Base-by-base conservation (phyloP, 257 asterid species). In the Nicotiana paniculata region DNA sequence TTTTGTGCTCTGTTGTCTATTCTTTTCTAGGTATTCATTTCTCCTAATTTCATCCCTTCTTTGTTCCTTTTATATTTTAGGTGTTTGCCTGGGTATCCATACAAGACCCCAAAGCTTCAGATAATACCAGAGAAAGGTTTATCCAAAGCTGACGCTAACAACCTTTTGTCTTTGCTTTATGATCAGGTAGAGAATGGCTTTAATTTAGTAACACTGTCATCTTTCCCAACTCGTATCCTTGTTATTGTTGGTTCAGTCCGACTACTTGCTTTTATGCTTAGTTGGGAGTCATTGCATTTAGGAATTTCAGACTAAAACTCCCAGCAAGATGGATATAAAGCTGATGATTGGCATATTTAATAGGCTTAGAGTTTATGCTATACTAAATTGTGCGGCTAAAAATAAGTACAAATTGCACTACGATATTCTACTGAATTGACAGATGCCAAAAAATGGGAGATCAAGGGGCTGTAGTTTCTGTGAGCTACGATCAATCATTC, bases 61-160 rank as follows among this genome's bases (percentile, higher is more conserved):
- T 3, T 35, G 53, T 54, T 76, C 65, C 78, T 83, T 84, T 43
- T 69, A 57, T 37, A 82, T 74, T 58, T 82, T 89, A 95, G 99
- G 91, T 96, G 84, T 77, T 81, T 91, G 81, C 97, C 92, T 77
- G 99, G 99, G 57, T 96, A 94, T 88, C 99, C 99, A 33, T 88
- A 89, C 90, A 96, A 93, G 87, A 89, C 93, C 88, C 99, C 99
- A 16, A 96, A 93, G 89, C 88, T 96, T 90, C 92, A 88, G 85
- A 86, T 96, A 88, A 74, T 88, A 37, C 96, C 98, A 80, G 98
- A 92, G 90, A 93, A 89, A 85, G 98, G 98, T 74, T 84, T 96
- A 85, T 90, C 95, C 69, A 89, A 90, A 86, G 84, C 82, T 83
- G 92, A 93, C 81, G 90, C 91, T 57, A 90, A 92, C 81, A 93